Evolutionary conservation across 306 rosid species (phyloP).

Genomic region (Morella rubra): DNA sequence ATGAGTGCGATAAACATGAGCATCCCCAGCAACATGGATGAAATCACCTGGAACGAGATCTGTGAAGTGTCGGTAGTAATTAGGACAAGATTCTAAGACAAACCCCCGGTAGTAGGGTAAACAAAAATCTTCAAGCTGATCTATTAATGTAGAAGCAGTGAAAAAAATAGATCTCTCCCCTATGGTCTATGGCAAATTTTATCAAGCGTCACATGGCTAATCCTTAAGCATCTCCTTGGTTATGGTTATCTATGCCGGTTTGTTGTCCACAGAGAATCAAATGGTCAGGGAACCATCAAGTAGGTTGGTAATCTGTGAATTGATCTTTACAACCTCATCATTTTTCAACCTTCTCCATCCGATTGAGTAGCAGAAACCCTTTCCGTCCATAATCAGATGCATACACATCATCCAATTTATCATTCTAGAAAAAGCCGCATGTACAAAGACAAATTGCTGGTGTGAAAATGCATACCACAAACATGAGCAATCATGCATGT

Average conservation of each 20-base stretch:
- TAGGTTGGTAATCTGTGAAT: neutral
- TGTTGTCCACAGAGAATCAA: neutral
- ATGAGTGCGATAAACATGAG: conserved; percentile 95
- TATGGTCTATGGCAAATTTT: neutral
- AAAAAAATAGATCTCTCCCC: neutral
- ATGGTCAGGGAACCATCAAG: neutral
- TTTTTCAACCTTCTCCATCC: neutral
- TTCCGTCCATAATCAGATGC: neutral
- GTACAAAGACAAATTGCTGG: conserved; percentile 4
- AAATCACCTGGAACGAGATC: conserved; percentile 90
- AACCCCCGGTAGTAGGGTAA: neutral
- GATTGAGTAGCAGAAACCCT: neutral
- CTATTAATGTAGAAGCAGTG: neutral
- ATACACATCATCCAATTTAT: neutral
- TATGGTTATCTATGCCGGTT: neutral
- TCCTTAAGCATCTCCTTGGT: neutral
- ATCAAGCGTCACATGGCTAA: neutral
- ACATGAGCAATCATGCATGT: conserved; percentile 97
- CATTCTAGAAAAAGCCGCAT: neutral
- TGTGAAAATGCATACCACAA: conserved; percentile 68
- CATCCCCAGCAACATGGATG: conserved; percentile 84
- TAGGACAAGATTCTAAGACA: neutral
- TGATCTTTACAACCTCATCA: neutral
- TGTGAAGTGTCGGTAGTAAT: conserved; percentile 29
- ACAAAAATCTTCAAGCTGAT: no score